Percentiles rank a stretch among this genome's conserved stretches.
Evolutionary conservation across 2,329 filamentous ascomycete genomes (phyloP).

Genomic region (Chaetomium olivaceum): DNA sequence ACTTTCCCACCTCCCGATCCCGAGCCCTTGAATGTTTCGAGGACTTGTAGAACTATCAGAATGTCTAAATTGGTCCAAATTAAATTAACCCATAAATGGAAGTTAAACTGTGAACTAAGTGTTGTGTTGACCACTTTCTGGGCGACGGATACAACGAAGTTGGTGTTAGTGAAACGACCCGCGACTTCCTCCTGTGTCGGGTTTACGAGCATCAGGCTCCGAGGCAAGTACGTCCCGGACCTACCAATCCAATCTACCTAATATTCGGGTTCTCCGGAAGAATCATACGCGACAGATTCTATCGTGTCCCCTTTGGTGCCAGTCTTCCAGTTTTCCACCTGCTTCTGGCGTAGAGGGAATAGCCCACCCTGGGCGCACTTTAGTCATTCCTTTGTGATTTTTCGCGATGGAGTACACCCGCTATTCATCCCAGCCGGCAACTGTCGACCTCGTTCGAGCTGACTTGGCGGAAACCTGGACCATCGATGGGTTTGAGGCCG

Average conservation of each 20-base stretch:
- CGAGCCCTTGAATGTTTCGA: not conserved
- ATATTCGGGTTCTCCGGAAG: not conserved
- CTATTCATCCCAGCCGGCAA: conserved; percentile 20
- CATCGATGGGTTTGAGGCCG: not conserved
- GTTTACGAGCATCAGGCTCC: not conserved
- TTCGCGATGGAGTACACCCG: conserved; percentile 9
- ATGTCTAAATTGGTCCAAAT: not conserved
- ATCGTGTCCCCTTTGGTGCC: not conserved
- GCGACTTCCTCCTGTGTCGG: not conserved
- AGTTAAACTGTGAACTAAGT: not conserved
- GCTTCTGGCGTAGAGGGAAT: not conserved
- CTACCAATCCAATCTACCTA: not conserved
- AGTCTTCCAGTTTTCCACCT: not conserved
- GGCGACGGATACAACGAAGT: not conserved
- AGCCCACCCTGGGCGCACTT: not conserved
- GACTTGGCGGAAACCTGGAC: conserved; percentile 23
- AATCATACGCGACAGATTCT: not conserved
- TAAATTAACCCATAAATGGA: not conserved
- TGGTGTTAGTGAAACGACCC: not conserved
- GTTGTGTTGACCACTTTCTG: not conserved
- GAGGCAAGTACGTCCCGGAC: not conserved
- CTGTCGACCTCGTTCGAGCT: conserved; percentile 17
- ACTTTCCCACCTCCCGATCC: not conserved
- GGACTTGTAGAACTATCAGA: not conserved
- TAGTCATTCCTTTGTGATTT: not conserved